These are phyloP conservation scores for Pleurotus cornucopiae DNA, from an alignment of 768 basidiomycete genomes.

Conservation along the genomic window DNA sequence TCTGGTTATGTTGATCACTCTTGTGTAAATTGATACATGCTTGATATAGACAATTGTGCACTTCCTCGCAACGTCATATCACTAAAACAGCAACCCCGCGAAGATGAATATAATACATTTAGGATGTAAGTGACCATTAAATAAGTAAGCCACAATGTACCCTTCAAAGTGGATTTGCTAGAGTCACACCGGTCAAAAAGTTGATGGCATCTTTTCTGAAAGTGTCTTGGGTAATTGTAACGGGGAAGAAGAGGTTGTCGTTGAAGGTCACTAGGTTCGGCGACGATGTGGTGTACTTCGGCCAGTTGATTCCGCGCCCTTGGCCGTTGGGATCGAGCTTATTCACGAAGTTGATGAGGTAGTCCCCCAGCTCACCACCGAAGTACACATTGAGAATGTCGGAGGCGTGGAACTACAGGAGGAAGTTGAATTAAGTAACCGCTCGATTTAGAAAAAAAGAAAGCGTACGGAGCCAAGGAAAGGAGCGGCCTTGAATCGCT, in stretches of 20 bases:
- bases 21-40: too few relatives aligned
- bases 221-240: neutral
- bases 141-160: too few relatives aligned
- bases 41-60: too few relatives aligned
- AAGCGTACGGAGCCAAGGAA: conserved; percentile 1
- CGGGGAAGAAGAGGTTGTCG: neutral
- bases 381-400: conserved; percentile 14
- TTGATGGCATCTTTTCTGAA: conserved; percentile 1
- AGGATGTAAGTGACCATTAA: too few relatives aligned
- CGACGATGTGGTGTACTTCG: conserved; percentile 19
- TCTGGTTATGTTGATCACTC: too few relatives aligned
- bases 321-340: conserved; percentile 7
- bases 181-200: neutral
- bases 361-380: conserved; percentile 21
- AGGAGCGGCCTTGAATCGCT: neutral
- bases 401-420: neutral
- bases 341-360: conserved; percentile 3
- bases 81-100: too few relatives aligned
- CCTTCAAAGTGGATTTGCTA: neutral
- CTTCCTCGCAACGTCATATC: too few relatives aligned
- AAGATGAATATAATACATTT: too few relatives aligned
- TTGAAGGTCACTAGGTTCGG: conserved; percentile 6
- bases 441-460: neutral
- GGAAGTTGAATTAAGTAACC: too few relatives aligned
- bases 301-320: conserved; percentile 23